A percentile compares a stretch with the other conserved stretches of the same genome.
Evolutionary conservation across 2,329 filamentous ascomycete species (phyloP).

Genomic region (Pseudocercospora eumusae): DNA sequence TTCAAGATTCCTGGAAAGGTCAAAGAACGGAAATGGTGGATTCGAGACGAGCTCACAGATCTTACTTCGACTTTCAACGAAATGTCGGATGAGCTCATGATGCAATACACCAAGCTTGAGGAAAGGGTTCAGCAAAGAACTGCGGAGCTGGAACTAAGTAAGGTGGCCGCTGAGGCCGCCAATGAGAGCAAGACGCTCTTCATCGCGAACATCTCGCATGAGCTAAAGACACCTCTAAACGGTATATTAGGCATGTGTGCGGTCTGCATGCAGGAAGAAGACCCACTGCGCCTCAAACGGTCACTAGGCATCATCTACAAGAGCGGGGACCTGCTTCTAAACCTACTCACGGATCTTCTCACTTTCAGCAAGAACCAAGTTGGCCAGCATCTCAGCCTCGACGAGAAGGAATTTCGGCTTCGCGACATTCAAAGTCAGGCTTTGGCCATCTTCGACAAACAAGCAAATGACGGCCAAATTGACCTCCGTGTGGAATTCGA

Average conservation of each 20-base stretch:
- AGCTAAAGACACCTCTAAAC: constrained; percentile 92
- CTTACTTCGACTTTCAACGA: constrained; percentile 84
- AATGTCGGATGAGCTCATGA: constrained; percentile 86
- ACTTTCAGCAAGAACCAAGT: constrained; percentile 96
- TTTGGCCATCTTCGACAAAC: constrained; percentile 83
- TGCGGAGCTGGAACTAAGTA: constrained; percentile 80
- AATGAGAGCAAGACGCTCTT: constrained; percentile 97
- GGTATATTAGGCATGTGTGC: constrained; percentile 94
- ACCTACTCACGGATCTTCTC: constrained; percentile 83
- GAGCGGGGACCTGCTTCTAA: constrained; percentile 78
- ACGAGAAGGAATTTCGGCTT: constrained; percentile 81
- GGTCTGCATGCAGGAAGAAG: constrained; percentile 89
- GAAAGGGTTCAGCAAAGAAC: constrained; percentile 82
- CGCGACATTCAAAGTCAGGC: constrained; percentile 83
- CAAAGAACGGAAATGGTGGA: constrained; percentile 68
- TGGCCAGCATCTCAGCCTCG: constrained; percentile 76
- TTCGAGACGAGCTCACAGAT: constrained; percentile 84
- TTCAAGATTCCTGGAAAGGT: constrained; percentile 89
- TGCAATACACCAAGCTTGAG: constrained; percentile 82
- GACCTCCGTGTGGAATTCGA: constrained; percentile 71
- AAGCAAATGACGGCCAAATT: constrained; percentile 77
- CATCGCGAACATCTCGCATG: constrained; percentile 86
- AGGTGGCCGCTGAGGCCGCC: constrained; percentile 88
- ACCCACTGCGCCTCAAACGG: constrained; percentile 73
- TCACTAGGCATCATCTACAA: constrained; percentile 88